These are phyloP conservation scores for Penicillium capsulatum DNA, from an alignment of 2,329 filamentous ascomycete genomes.

Conservation along the genomic window DNA sequence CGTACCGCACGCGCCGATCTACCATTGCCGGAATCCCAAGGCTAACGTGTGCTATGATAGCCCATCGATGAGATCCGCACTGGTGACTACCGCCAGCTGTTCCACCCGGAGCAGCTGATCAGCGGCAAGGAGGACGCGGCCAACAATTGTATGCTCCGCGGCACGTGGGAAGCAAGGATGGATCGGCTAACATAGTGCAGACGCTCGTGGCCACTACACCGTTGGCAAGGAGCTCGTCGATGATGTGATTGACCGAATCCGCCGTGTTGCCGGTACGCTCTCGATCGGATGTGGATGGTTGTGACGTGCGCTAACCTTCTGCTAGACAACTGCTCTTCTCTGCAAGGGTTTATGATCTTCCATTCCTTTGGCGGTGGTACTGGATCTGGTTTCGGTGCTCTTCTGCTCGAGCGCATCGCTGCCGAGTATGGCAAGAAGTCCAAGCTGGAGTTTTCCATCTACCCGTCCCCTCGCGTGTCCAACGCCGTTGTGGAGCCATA, in stretches of 20 bases:
- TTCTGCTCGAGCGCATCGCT: constrained; percentile 61
- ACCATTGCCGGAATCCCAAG: not conserved
- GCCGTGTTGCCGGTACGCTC: constrained; percentile 56
- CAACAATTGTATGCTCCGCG: constrained; percentile 55
- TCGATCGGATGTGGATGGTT: not conserved
- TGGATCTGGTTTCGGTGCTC: constrained; percentile 62
- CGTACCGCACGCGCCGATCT: not conserved
- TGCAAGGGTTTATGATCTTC: constrained; percentile 66
- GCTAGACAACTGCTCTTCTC: constrained; percentile 60
- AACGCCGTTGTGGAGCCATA: constrained; percentile 67
- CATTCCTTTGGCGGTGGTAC: constrained; percentile 66
- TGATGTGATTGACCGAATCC: constrained; percentile 60
- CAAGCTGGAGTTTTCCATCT: constrained; percentile 64
- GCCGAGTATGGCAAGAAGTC: constrained; percentile 65
- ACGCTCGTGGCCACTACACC: constrained; percentile 66
- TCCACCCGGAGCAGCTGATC: constrained; percentile 63
- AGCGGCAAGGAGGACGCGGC: constrained; percentile 66
- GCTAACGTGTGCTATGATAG: constrained; percentile 29
- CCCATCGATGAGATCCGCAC: constrained; percentile 65
- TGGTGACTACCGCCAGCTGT: constrained; percentile 59
- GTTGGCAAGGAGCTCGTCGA: constrained; percentile 65
- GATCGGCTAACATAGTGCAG: constrained; percentile 33
- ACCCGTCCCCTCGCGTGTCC: constrained; percentile 60
- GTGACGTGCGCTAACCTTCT: not conserved
- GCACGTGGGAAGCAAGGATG: not conserved